Base-by-base conservation (phyloP, 805 yeast species). In the Zygosaccharomyces bailii region DNA sequence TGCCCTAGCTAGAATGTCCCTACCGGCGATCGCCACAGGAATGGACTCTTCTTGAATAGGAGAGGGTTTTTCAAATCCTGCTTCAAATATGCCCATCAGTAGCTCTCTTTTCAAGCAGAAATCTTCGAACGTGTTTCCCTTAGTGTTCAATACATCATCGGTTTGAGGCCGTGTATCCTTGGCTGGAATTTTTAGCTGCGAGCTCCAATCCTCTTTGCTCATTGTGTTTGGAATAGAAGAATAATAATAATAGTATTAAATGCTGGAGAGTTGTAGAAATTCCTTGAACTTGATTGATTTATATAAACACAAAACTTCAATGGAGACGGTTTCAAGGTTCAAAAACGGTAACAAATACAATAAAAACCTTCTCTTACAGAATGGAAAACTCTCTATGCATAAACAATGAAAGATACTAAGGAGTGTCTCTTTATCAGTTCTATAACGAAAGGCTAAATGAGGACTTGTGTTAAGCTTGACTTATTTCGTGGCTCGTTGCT, bases 41-140 rank as follows among this genome's bases (percentile, higher is more conserved):
- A 93, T 93, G 5, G 96, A 80, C 66, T 90, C 98, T 69, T 91
- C 97, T 69, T 93, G 99, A 63, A 93, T 89, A 14, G 99, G 99
- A 23, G 96, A 86, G 4, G 99, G 99, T 61, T 86, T 88, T 66
- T 93, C 99, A 62, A 93, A 93, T 39, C 99, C 99, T 1, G 98
- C 98, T 68, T 93, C 99, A 66, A 90, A 93, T 53, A 93, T 91
- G 27, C 99, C 99, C 99, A 93, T 93, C 63, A 93, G 72, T 48
- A 93, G 75, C 63, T 93, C 96, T 68, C 99, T 81, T 66, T 88
- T 89, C 57, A 93, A 78, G 60, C 81, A 82, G 69, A 90, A 88
- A 62, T 89, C 95, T 68, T 93, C 99, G 62, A 93, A 93, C 14
- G 86, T 74, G 57, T 82, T 83, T 45, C 97, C 98, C 59, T 87